A percentile compares a stretch with the other conserved stretches of the same genome.
Evolutionary conservation across 2,329 filamentous ascomycete genomes (phyloP).

Genomic region (Aphanoascus verrucosus): DNA sequence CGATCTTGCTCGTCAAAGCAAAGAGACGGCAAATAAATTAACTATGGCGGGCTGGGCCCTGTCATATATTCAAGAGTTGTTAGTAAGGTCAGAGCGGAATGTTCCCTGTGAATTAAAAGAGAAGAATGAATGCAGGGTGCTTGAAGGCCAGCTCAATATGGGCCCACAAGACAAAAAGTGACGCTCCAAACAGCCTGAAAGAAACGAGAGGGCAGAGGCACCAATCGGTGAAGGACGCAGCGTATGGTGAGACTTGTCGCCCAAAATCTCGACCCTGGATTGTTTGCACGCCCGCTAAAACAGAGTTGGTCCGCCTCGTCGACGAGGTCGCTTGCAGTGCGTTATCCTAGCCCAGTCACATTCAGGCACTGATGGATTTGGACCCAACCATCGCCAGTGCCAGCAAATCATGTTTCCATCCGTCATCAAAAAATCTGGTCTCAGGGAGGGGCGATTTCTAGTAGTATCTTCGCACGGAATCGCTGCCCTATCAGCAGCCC

Average conservation of each 20-base stretch:
- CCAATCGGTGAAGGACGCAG: slow-evolving; percentile 5
- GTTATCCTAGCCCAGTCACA: not conserved
- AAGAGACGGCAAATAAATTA: not conserved
- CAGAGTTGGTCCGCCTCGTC: slow-evolving; percentile 1
- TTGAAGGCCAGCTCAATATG: not conserved
- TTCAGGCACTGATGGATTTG: slow-evolving; percentile 5
- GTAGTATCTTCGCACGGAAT: not conserved
- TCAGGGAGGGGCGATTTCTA: not conserved
- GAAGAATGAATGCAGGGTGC: not conserved
- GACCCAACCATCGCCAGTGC: slow-evolving; percentile 6
- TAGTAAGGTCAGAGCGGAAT: not conserved
- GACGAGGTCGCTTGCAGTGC: not conserved
- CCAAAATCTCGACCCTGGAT: not conserved
- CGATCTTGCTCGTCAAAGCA: not conserved
- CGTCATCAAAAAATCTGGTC: not conserved
- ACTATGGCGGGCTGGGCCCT: not conserved
- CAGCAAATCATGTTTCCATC: slow-evolving; percentile 5
- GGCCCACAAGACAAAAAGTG: not conserved
- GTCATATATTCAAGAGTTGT: not conserved
- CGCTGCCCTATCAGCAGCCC: slow-evolving; percentile 1
- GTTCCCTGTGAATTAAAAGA: not conserved
- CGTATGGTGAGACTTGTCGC: not conserved
- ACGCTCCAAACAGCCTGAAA: not conserved
- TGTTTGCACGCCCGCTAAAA: slow-evolving; percentile 1
- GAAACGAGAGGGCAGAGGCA: not conserved